These are phyloP conservation scores for Pueraria montana DNA, from an alignment of 306 rosid genomes.

Conservation along the genomic window DNA sequence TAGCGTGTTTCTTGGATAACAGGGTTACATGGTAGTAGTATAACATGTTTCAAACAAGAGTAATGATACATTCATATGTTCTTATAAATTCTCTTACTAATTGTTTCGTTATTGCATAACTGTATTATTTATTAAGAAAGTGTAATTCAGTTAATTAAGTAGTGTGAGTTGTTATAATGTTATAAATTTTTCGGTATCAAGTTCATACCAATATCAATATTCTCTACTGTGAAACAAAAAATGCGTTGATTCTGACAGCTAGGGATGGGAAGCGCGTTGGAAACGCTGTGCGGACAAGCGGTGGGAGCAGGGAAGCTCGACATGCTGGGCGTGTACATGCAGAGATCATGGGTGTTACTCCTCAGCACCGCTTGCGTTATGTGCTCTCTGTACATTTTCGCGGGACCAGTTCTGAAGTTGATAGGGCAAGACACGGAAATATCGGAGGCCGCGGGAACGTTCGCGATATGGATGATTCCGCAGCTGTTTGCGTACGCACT, in stretches of 20 bases:
- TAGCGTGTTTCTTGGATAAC: too few species aligned
- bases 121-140: too few species aligned
- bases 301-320: slow-evolving; percentile 78
- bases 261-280: slow-evolving; percentile 94
- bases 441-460: slow-evolving; percentile 72
- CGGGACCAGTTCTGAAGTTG: slow-evolving; percentile 50
- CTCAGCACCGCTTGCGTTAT: slow-evolving; percentile 52
- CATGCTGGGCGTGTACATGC: slow-evolving; percentile 91
- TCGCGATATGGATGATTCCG: slow-evolving; percentile 86
- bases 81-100: too few species aligned
- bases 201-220: too few species aligned
- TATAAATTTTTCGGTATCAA: too few species aligned
- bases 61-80: too few species aligned
- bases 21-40: too few species aligned
- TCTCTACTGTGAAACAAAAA: too few species aligned
- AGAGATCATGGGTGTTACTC: slow-evolving; percentile 85
- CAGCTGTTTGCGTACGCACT: slow-evolving; percentile 84
- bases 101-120: too few species aligned
- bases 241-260: slow-evolving; percentile 53
- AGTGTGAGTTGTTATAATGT: too few species aligned
- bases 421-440: slow-evolving; percentile 73
- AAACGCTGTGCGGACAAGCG: slow-evolving; percentile 92
- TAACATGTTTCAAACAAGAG: too few species aligned
- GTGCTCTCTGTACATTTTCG: slow-evolving; percentile 64
- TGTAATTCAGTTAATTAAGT: too few species aligned